Evolutionary conservation across 1,284 basidiomycete species (phyloP), one percentile per base, ranked within the genome.

Genomic region (Omphalotus olearius): DNA sequence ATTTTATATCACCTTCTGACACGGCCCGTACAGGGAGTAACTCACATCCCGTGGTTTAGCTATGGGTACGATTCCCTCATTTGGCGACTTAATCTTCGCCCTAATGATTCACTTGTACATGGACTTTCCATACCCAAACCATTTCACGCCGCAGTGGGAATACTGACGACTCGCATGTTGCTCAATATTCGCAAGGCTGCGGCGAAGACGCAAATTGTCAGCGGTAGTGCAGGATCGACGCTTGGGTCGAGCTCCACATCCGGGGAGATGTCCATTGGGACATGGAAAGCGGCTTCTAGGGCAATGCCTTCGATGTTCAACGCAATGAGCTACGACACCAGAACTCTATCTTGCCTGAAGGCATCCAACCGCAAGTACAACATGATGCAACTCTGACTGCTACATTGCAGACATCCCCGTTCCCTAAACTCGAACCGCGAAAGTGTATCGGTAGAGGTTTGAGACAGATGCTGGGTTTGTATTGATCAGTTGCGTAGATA

Each of bases 91-190:
- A n/a, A 47, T 40, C 16, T 33, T 33, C 3, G 23, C 23, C 3
- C 23, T 23, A 23, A 23, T 5, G 23, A 23, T 23, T 23, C 23
- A 23, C 23, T 23, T 23, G 23, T 23, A 23, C 23, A 23, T 23
- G 23, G 2, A 23, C 5, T 23, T 23, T 23, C 23, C 23, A 23
- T 23, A 3, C 23, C 3, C 41, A 76, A 74, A 9, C 72, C 74
- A n/a, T 77, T 77, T 54, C 73, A 76, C 48, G 73, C 72, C 18
- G 72, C 73, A 6, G 64, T 75, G 23, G 74, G 73, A 1, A 75
- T 76, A 18, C 64, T 73, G 57, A 75, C 74, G 11, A 63, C 67
- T 2, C 69, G 74, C 11, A 71, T 76, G 71, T 62, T 75, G 20
- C 63, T 76, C 17, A 70, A 73, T 53, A 62, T 75, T 4, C 66